Conservation (phyloP, 176 grass and related monocot species). For the Guadua angustifolia region DNA sequence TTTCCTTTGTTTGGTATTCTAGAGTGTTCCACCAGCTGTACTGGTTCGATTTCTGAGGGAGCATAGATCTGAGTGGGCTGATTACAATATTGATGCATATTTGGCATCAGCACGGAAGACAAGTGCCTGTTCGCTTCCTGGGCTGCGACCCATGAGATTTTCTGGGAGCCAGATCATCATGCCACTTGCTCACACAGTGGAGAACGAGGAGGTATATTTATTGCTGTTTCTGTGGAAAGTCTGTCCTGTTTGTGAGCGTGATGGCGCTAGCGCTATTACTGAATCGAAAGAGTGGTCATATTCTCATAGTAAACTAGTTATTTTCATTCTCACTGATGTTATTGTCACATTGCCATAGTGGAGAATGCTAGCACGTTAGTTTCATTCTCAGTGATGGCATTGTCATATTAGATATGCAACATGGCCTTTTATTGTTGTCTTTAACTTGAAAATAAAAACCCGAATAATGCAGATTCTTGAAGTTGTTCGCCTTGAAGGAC, state of each 20-base stretch:
- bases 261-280: background rate
- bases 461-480: slow-evolving; percentile 80
- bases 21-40: slow-evolving; percentile 93
- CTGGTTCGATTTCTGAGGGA: slow-evolving; percentile 92
- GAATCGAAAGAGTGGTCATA: background rate
- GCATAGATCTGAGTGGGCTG: slow-evolving; percentile 97
- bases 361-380: background rate
- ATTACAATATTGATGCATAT: slow-evolving; percentile 93
- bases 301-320: background rate
- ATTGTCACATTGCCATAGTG: background rate
- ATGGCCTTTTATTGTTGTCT: background rate
- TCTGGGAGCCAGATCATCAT: slow-evolving; percentile 90
- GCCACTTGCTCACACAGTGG: slow-evolving; percentile 89
- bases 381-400: background rate
- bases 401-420: too few relatives aligned
- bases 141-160: slow-evolving; percentile 69
- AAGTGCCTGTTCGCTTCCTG: slow-evolving; percentile 60
- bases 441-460: slow-evolving; percentile 23
- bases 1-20: slow-evolving; percentile 47
- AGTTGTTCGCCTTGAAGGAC: slow-evolving; percentile 83
- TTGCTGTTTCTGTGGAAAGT: background rate
- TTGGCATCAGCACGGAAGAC: slow-evolving; percentile 77
- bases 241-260: background rate
- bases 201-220: slow-evolving; percentile 88
- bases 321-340: background rate